Evolutionary conservation across 257 asterid species (phyloP).

Genomic region (Osmanthus fragrans): DNA sequence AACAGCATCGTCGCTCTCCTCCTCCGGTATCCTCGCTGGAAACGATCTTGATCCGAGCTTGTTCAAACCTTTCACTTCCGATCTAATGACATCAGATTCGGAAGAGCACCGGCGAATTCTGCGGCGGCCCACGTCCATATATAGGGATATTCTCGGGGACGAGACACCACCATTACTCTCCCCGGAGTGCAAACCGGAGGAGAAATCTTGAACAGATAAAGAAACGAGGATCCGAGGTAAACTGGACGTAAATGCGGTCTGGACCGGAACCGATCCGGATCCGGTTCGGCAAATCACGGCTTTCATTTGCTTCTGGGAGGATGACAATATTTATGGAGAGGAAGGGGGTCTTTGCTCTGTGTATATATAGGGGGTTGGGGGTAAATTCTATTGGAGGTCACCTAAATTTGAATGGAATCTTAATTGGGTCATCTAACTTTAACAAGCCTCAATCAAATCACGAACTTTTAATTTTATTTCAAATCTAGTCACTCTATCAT

Average conservation of each 20-base stretch:
- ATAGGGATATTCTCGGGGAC: conserved; percentile 32
- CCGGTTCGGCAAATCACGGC: conserved; percentile 49
- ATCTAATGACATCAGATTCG: conserved; percentile 33
- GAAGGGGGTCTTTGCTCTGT: too few species aligned
- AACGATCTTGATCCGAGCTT: conserved; percentile 41
- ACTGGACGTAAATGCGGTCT: conserved; percentile 9
- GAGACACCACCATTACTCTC: conserved; percentile 18
- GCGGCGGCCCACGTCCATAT: conserved; percentile 23
- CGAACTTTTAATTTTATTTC: too few species aligned
- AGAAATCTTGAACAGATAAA: conserved; percentile 20
- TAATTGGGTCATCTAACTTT: not conserved
- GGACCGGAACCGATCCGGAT: conserved; percentile 44
- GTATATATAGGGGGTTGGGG: not conserved
- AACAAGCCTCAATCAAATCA: not conserved
- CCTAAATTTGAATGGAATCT: not conserved
- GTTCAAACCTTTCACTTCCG: conserved; percentile 25
- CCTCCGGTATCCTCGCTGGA: conserved; percentile 35
- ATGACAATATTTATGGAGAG: not conserved
- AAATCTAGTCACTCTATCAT: too few species aligned
- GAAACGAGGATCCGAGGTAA: conserved; percentile 28
- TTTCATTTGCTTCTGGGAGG: conserved; percentile 31
- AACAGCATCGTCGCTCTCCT: conserved; percentile 16
- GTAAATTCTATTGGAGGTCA: too few species aligned
- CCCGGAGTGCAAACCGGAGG: conserved; percentile 7
- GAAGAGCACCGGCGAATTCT: conserved; percentile 43